These are phyloP conservation scores for Withania somnifera DNA, from an alignment of 305 asterid genomes.

Conservation along the genomic window DNA sequence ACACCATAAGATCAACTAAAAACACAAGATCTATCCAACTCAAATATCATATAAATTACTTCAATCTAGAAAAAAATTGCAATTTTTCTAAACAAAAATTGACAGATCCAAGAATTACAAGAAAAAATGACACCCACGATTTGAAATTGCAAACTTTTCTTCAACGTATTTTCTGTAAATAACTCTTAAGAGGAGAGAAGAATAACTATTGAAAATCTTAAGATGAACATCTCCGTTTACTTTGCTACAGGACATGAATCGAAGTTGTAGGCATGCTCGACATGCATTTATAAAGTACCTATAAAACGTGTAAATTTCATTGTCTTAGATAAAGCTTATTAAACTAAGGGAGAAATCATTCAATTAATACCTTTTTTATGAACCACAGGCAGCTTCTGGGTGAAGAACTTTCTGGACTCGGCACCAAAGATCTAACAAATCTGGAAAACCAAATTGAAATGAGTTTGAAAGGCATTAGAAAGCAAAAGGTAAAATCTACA, in stretches of 20 bases:
- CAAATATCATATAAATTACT: not conserved
- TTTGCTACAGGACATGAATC: not conserved
- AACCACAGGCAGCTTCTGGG: constrained; percentile 21
- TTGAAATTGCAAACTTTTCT: not conserved
- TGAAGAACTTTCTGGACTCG: constrained; percentile 19
- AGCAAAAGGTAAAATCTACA: constrained; percentile 14
- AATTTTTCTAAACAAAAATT: too few species aligned
- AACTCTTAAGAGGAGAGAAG: not conserved
- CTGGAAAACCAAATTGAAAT: constrained; percentile 15
- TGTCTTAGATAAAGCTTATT: not conserved
- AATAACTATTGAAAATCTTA: not conserved
- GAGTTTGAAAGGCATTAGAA: constrained; percentile 15
- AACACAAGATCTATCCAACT: not conserved
- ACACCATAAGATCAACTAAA: not conserved
- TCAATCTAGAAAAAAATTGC: not conserved
- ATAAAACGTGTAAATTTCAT: not conserved
- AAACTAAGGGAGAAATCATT: too few species aligned
- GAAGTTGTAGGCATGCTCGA: not conserved
- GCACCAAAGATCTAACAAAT: constrained; percentile 16
- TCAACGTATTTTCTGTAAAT: not conserved
- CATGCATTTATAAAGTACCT: not conserved
- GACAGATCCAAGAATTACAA: not conserved
- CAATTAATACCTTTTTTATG: not conserved
- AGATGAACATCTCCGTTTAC: not conserved
- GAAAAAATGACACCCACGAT: not conserved